phyloP scores from a whole-genome alignment of 1,284 basidiomycete genomes.

The Fomitopsis pinicola region DNA sequence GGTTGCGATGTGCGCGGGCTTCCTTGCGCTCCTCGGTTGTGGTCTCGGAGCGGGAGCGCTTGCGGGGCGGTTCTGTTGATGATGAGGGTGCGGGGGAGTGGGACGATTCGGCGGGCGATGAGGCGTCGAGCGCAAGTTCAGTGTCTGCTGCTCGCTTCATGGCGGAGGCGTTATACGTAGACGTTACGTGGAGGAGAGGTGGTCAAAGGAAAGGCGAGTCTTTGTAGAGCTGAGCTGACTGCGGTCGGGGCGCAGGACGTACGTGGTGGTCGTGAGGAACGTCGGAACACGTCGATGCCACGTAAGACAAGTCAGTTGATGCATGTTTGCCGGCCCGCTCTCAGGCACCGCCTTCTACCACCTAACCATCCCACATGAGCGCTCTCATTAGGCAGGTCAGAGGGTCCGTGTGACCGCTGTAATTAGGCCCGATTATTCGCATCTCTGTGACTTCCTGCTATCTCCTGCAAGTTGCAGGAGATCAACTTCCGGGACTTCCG shows the following conservation, averaged over 20 bases:
- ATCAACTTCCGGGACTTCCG: too few species aligned
- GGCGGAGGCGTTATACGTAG: slow-evolving; percentile 13
- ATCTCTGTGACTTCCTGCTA: too few species aligned
- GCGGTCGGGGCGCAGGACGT: slow-evolving; percentile 23
- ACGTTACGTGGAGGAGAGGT: slow-evolving; percentile 22
- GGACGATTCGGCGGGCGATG: slow-evolving; percentile 23
- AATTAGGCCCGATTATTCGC: too few species aligned
- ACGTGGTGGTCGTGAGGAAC: slow-evolving; percentile 29
- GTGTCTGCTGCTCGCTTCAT: slow-evolving; percentile 30
- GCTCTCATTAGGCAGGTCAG: too few species aligned
- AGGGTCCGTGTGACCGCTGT: too few species aligned
- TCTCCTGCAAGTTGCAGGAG: too few species aligned
- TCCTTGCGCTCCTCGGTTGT: slow-evolving; percentile 74
- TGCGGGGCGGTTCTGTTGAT: slow-evolving; percentile 45
- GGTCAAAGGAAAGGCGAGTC: slow-evolving; percentile 21
- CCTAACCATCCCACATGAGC: too few species aligned
- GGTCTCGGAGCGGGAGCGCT: slow-evolving; percentile 59
- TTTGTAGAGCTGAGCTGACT: slow-evolving; percentile 25
- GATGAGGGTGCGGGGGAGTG: slow-evolving; percentile 24
- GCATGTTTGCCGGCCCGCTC: slow-evolving; percentile 15
- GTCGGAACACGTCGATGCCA: slow-evolving; percentile 21
- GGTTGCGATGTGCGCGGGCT: slow-evolving; percentile 77
- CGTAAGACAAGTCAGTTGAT: slow-evolving; percentile 21
- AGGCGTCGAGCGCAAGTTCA: slow-evolving; percentile 17
- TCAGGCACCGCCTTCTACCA: background rate